Base-by-base conservation (phyloP, 176 grass and related monocot species). In the Bromus sterilis region DNA sequence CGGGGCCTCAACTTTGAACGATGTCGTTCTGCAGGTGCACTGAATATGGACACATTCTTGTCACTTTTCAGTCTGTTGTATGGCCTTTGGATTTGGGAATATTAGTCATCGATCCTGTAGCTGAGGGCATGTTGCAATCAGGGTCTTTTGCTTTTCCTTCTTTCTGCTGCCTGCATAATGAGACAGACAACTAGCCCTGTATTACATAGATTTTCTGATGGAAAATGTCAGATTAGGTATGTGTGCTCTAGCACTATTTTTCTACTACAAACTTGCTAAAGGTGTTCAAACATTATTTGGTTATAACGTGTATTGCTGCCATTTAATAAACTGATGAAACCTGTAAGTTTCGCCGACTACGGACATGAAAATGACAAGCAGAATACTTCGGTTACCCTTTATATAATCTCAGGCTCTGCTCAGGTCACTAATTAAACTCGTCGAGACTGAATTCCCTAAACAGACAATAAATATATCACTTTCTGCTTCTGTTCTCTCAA, bases 31-130 rank as follows among this genome's bases (percentile, higher is more conserved):
- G 46, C 16, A 16, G 80, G 35, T 91, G 49, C 89, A 89, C 74
- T 85, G 89, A 94, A 94, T 80, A 80, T 91, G 58, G 92, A 94
- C 89, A 59, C 67, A 71, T 61, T 79, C 13, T 28, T 66, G 29
- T 48, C 67, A 28, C 30, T 20, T 42, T 48, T 72, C 14, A 25
- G 14, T 10, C 69, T 72, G 14, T 48, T 71, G 67, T 44, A 18
- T 18, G 39, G 39, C 24, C 24, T 71, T 18, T 3, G 14, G 67
- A 44, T 13, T 5, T 43, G 39, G 32, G 39, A 71, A 44, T 71
- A 44, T 23, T 13, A 46, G 68, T 46, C 7, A 44, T 41, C 68
- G 24, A 71, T 71, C 14, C 24, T 26, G 69, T 48, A 25, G 15
- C 8, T 36, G 63, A 1, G 64, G 9, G 40, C 12, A 2, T 49